Conservation (phyloP, 352 stramenopile genomes). For the Thraustotheca clavata region DNA sequence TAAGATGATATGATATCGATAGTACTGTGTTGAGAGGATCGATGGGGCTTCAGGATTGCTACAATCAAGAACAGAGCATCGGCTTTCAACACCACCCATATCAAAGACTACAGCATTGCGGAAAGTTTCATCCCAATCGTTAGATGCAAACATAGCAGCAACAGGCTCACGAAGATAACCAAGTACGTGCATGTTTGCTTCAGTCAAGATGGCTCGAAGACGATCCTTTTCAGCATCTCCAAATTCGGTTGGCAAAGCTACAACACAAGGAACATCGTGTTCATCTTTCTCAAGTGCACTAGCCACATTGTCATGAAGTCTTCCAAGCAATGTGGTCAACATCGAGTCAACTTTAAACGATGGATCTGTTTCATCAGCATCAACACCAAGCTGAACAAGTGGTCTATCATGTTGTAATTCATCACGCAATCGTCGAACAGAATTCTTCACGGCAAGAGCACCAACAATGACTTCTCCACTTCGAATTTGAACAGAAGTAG, state of each 20-base stretch:
- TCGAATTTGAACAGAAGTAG: slow-evolving; percentile 11
- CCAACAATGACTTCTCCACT: slow-evolving; percentile 13
- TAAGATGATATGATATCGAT: slow-evolving; percentile 22
- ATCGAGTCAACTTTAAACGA: slow-evolving; percentile 1
- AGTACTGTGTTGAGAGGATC: slow-evolving; percentile 23
- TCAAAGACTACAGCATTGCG: slow-evolving; percentile 52
- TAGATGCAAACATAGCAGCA: slow-evolving; percentile 44
- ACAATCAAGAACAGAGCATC: slow-evolving; percentile 38
- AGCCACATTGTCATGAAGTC: slow-evolving; percentile 1
- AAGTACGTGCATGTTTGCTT: slow-evolving; percentile 48
- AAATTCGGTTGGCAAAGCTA: background rate
- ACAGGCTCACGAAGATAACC: slow-evolving; percentile 49
- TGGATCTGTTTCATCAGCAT: background rate
- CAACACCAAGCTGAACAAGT: background rate
- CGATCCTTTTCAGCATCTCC: background rate
- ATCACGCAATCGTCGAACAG: background rate
- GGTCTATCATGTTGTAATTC: background rate
- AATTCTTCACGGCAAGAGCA: slow-evolving; percentile 12
- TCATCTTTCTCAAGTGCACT: slow-evolving; percentile 13
- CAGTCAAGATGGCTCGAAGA: background rate
- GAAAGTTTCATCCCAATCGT: slow-evolving; percentile 25
- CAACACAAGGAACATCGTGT: background rate
- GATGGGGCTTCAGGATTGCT: background rate
- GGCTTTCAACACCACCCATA: slow-evolving; percentile 53
- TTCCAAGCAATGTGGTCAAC: background rate